These are phyloP conservation scores for Canavalia ensiformis DNA, from an alignment of 306 rosid genomes.

Conservation along the genomic window DNA sequence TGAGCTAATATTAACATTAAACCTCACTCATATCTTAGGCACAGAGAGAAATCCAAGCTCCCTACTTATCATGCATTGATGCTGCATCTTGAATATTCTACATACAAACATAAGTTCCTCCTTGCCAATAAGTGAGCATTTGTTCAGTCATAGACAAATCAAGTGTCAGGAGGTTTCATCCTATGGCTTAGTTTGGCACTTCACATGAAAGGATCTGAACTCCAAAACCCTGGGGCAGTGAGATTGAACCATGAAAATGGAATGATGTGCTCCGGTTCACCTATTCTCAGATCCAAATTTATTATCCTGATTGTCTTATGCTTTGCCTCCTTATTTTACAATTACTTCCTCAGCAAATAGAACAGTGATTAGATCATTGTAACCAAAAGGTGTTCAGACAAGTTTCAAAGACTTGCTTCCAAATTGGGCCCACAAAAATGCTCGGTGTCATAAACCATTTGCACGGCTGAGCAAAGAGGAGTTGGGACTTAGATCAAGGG, in stretches of 20 bases:
- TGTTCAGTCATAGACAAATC: constrained; percentile 45
- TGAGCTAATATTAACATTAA: constrained; percentile 36
- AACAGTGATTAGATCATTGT: constrained; percentile 46
- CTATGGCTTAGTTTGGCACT: constrained; percentile 44
- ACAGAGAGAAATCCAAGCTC: constrained; percentile 41
- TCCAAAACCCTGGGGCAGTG: constrained; percentile 24
- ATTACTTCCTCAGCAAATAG: constrained; percentile 56
- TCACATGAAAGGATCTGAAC: constrained; percentile 40
- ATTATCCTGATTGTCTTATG: constrained; percentile 52
- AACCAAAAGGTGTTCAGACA: constrained; percentile 45
- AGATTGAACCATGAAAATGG: constrained; percentile 45
- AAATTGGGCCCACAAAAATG: constrained; percentile 35
- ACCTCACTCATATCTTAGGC: constrained; percentile 38
- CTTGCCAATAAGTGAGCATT: constrained; percentile 48
- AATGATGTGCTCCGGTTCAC: constrained; percentile 45
- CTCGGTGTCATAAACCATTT: constrained; percentile 62
- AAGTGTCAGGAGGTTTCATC: constrained; percentile 42
- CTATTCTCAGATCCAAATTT: constrained; percentile 53
- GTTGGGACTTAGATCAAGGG: constrained; percentile 75
- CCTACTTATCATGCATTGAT: constrained; percentile 46
- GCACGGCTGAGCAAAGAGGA: constrained; percentile 66
- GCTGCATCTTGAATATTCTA: constrained; percentile 48
- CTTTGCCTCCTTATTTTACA: constrained; percentile 61
- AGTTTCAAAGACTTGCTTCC: constrained; percentile 39
- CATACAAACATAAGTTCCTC: constrained; percentile 43